Evolutionary conservation across 2,329 filamentous ascomycete species (phyloP).

Genomic region (Calonectria pauciramosa): DNA sequence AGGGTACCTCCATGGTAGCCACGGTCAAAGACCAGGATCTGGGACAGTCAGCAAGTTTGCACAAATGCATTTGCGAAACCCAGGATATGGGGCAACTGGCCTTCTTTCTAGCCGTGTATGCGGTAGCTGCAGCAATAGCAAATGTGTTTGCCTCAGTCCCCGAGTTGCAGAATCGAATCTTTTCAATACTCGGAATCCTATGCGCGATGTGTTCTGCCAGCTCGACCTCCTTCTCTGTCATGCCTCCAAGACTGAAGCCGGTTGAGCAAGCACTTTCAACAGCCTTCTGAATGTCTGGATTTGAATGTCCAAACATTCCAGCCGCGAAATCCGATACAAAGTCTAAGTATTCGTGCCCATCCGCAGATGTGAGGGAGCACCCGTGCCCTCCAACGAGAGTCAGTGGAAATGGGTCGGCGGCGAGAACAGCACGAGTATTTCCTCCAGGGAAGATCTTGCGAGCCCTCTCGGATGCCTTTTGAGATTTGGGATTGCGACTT

Average conservation of each 20-base stretch:
- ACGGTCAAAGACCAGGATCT: neutral
- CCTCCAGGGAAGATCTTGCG: neutral
- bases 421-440: neutral
- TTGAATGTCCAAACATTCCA: neutral
- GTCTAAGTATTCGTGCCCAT: neutral
- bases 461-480: neutral
- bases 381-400: neutral
- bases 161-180: neutral
- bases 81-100: no score
- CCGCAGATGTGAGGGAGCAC: neutral
- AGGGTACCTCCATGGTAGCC: neutral
- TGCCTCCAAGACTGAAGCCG: neutral
- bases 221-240: neutral
- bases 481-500: neutral
- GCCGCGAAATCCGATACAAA: neutral
- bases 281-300: neutral
- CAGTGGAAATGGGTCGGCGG: neutral
- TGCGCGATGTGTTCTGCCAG: neutral
- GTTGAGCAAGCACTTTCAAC: neutral
- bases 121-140: no score
- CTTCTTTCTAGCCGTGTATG: no score
- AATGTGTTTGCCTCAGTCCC: neutral
- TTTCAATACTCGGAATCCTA: neutral
- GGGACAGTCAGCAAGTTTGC: no score
- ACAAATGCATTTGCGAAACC: no score